Evolutionary conservation across 73 alveolate genomes (phyloP).

Genomic region (Paramecium primaurelia): DNA sequence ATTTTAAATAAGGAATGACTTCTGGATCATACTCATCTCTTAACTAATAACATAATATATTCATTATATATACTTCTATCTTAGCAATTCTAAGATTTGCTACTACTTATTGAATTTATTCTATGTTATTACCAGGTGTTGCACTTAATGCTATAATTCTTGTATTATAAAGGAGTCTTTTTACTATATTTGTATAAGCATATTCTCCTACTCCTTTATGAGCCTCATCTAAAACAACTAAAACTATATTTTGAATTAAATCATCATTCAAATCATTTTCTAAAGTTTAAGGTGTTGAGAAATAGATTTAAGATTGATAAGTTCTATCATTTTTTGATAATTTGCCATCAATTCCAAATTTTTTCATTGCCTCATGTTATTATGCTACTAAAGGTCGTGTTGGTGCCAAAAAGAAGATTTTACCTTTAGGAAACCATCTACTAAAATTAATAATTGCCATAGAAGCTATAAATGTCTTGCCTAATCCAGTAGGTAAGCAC

Average conservation of each 20-base stretch:
- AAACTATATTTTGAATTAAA: not conserved
- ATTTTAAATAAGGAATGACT: slow-evolving; percentile 66
- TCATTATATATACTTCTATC: not conserved
- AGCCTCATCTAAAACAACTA: slow-evolving; percentile 79
- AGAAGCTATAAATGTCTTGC: slow-evolving; percentile 81
- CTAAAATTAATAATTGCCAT: slow-evolving; percentile 71
- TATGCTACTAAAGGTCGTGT: slow-evolving; percentile 77
- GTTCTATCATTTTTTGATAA: slow-evolving; percentile 55
- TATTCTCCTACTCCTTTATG: slow-evolving; percentile 85
- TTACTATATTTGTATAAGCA: slow-evolving; percentile 72
- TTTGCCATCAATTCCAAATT: slow-evolving; percentile 69
- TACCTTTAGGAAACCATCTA: slow-evolving; percentile 80
- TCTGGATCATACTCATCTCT: slow-evolving; percentile 81
- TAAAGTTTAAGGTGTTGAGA: slow-evolving; percentile 80
- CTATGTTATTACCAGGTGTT: slow-evolving; percentile 77
- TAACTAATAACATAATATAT: slow-evolving; percentile 38
- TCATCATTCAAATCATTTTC: slow-evolving; percentile 67
- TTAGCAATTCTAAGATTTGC: not conserved
- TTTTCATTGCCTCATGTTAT: slow-evolving; percentile 62
- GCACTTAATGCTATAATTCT: slow-evolving; percentile 82
- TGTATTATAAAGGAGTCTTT: slow-evolving; percentile 55
- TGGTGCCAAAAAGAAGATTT: slow-evolving; percentile 83
- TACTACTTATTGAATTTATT: slow-evolving; percentile 58
- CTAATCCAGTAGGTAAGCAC: slow-evolving; percentile 85
- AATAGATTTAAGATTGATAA: slow-evolving; percentile 66